Conservation (phyloP, 257 asterid species). For the Nicotiana otophora region DNA sequence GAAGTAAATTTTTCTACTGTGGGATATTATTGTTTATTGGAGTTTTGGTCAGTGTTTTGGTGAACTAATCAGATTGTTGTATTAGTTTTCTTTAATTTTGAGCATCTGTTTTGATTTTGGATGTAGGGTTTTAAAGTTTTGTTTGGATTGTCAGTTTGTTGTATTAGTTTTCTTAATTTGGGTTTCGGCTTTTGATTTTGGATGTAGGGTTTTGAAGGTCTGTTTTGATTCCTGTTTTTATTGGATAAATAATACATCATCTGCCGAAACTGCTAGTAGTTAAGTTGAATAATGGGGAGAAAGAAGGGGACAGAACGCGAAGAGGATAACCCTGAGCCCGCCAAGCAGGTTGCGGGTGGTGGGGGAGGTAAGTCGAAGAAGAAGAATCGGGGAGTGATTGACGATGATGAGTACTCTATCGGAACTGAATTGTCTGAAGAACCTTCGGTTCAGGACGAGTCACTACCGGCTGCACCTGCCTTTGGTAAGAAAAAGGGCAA, state of each 20-base stretch:
- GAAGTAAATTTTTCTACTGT: background rate
- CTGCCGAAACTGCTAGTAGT: constrained; percentile 25
- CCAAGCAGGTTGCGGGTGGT: constrained; percentile 16
- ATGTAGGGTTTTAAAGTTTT: too few species aligned
- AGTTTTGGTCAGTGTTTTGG: background rate
- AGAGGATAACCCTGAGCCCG: constrained; percentile 39
- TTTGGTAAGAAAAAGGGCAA: constrained; percentile 58
- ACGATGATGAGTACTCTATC: constrained; percentile 67
- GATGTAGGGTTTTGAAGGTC: background rate
- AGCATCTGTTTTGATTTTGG: too few species aligned
- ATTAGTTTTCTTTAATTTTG: too few species aligned
- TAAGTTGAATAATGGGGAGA: constrained; percentile 54
- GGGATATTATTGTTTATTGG: too few species aligned
- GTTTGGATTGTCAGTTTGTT: background rate
- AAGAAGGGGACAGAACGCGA: constrained; percentile 59
- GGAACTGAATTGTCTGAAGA: constrained; percentile 68
- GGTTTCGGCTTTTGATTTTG: background rate
- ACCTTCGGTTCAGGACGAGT: constrained; percentile 44
- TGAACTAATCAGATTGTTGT: background rate
- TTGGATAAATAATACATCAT: background rate
- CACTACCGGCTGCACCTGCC: constrained; percentile 23
- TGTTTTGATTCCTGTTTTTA: background rate
- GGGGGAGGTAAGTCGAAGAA: constrained; percentile 71
- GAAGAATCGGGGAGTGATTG: constrained; percentile 46
- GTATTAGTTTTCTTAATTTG: background rate